Percentiles rank a stretch among this genome's conserved stretches.
Conservation (phyloP, 225 moss, liverwort and hornwort species). For the Physcomitrium patens region DNA sequence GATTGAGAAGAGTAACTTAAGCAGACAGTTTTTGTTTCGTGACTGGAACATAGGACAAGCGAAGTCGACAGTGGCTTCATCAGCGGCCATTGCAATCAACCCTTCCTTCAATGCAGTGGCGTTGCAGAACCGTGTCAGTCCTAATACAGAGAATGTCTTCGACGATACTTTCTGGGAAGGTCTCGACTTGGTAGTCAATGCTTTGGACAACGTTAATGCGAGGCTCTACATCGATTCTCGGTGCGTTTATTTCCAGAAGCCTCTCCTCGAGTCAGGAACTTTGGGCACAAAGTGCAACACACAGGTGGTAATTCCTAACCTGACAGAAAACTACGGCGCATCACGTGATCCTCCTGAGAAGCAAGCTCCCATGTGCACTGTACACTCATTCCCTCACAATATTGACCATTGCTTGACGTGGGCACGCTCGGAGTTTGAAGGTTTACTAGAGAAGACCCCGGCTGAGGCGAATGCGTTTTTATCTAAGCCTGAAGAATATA, state of each 20-base stretch:
- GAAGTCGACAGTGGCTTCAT: constrained; percentile 90
- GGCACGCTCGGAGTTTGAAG: constrained; percentile 99
- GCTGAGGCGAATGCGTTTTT: constrained; percentile 84
- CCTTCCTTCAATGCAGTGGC: constrained; percentile 76
- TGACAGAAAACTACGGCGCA: constrained; percentile 96
- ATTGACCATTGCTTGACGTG: constrained; percentile 98
- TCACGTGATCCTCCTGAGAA: constrained; percentile 94
- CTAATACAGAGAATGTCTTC: constrained; percentile 84
- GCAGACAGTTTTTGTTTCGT: constrained; percentile 93
- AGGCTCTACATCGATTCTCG: constrained; percentile 94
- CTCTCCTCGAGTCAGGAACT: constrained; percentile 92
- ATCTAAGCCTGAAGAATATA: constrained; percentile 80
- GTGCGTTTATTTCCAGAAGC: constrained; percentile 97
- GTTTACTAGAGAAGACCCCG: constrained; percentile 92
- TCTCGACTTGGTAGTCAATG: constrained; percentile 79
- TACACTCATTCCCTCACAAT: constrained; percentile 97
- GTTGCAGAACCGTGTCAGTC: constrained; percentile 87
- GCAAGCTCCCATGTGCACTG: constrained; percentile 99
- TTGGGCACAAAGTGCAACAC: constrained; percentile 98
- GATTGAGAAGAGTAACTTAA: constrained; percentile 97
- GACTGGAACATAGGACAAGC: constrained; percentile 99
- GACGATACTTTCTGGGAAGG: constrained; percentile 94
- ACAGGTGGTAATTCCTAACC: constrained; percentile 94
- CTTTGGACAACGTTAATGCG: constrained; percentile 94
- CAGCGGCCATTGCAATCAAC: constrained; percentile 80